Percentiles rank a stretch among this genome's conserved stretches.
Evolutionary conservation across 192 early-diverging fungal species (phyloP).

Genomic region (Coemansia biformis): DNA sequence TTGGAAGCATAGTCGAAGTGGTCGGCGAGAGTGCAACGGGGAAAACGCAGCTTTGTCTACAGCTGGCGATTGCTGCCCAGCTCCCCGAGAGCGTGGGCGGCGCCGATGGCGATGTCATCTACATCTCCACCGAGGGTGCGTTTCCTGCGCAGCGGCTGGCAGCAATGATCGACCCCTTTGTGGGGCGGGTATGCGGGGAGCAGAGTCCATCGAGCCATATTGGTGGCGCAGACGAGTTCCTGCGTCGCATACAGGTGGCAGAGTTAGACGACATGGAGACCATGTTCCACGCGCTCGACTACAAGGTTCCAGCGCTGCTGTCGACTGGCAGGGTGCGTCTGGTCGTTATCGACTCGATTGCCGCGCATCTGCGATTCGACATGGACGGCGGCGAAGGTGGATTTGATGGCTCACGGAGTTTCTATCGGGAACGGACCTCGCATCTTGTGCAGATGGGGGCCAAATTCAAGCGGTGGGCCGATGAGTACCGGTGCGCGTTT

Average conservation of each 20-base stretch:
- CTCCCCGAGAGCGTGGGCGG: slow-evolving; percentile 55
- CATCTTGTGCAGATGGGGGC: slow-evolving; percentile 58
- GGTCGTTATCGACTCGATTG: slow-evolving; percentile 82
- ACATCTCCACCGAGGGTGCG: slow-evolving; percentile 67
- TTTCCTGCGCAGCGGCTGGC: slow-evolving; percentile 61
- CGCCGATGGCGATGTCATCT: slow-evolving; percentile 58
- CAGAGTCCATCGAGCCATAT: slow-evolving; percentile 5
- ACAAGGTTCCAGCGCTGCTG: slow-evolving; percentile 66
- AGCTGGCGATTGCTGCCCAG: slow-evolving; percentile 69
- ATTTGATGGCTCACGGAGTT: neutral
- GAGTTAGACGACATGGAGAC: slow-evolving; percentile 65
- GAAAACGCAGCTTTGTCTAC: slow-evolving; percentile 83
- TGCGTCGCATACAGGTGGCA: slow-evolving; percentile 60
- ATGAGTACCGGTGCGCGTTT: slow-evolving; percentile 59
- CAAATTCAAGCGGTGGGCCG: slow-evolving; percentile 58
- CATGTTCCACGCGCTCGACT: slow-evolving; percentile 65
- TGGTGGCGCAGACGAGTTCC: slow-evolving; percentile 3
- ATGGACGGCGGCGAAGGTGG: slow-evolving; percentile 11
- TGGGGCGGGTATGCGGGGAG: slow-evolving; percentile 11
- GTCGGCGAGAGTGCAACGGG: slow-evolving; percentile 76
- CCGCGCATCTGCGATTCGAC: slow-evolving; percentile 57
- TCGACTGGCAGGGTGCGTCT: slow-evolving; percentile 54
- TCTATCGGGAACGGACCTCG: slow-evolving; percentile 45
- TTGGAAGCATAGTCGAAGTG: slow-evolving; percentile 62
- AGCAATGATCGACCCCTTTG: slow-evolving; percentile 42